Conservation (phyloP, 164 flowering plant species). For the Umbellularia californica region DNA sequence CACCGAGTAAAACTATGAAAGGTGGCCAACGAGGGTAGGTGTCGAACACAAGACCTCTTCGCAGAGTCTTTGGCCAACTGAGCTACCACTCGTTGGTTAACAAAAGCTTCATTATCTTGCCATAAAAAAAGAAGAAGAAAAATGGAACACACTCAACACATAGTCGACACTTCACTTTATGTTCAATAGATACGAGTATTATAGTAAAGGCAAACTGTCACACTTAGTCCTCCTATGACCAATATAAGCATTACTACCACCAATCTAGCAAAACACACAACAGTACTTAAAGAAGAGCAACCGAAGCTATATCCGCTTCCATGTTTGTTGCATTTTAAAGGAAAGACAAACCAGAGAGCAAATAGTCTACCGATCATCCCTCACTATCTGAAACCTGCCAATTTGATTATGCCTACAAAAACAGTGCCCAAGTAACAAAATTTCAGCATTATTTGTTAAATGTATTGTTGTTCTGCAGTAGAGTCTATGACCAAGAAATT, state of each 20-base stretch:
- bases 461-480: neutral
- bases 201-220: neutral
- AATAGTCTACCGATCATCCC: conserved; percentile 6
- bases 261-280: neutral
- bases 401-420: conserved; percentile 35
- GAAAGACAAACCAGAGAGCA: neutral
- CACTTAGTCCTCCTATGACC: neutral
- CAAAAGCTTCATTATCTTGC: neutral
- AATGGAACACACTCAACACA: neutral
- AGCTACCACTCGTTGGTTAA: too few species aligned
- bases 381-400: neutral
- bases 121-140: neutral
- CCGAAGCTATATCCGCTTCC: neutral
- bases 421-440: conserved; percentile 24
- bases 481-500: conserved; percentile 20
- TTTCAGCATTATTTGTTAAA: conserved; percentile 20
- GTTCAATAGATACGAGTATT: neutral
- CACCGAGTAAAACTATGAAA: too few species aligned
- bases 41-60: too few species aligned
- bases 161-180: neutral
- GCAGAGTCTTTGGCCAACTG: too few species aligned
- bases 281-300: neutral
- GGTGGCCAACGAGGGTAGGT: too few species aligned
- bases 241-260: neutral
- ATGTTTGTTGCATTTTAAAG: conserved; percentile 3